These are phyloP conservation scores for Lasiosphaeria miniovina DNA, from an alignment of 495 filamentous ascomycete species.

Conservation along the genomic window DNA sequence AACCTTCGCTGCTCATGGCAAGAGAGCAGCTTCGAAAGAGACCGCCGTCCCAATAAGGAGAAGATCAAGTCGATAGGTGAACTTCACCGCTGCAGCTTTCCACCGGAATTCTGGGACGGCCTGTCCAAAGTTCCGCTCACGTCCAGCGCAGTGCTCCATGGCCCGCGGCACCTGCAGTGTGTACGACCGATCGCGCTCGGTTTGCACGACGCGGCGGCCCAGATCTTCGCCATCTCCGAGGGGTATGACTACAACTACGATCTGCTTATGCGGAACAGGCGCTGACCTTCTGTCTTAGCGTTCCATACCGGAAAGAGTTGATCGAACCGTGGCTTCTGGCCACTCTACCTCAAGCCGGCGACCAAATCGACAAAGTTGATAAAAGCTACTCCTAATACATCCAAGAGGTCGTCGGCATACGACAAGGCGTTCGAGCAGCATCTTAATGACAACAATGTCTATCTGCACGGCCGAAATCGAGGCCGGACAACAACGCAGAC, in stretches of 20 bases:
- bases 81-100: slow-evolving; percentile 16
- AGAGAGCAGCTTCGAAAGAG: slow-evolving; percentile 14
- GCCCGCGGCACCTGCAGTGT: slow-evolving; percentile 9
- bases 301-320: slow-evolving; percentile 5
- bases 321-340: background rate
- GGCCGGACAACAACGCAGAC: background rate
- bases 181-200: slow-evolving; percentile 12
- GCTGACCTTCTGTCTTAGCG: slow-evolving; percentile 11
- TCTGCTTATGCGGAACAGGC: slow-evolving; percentile 2
- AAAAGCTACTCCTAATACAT: background rate
- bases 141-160: slow-evolving; percentile 23
- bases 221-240: slow-evolving; percentile 23
- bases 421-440: slow-evolving; percentile 31
- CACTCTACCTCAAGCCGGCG: slow-evolving; percentile 11
- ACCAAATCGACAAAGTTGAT: slow-evolving; percentile 7
- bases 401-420: slow-evolving; percentile 23
- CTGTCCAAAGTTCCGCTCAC: slow-evolving; percentile 34
- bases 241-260: slow-evolving; percentile 8
- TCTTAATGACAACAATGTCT: slow-evolving; percentile 34
- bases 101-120: slow-evolving; percentile 31
- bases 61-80: slow-evolving; percentile 16
- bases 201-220: slow-evolving; percentile 20
- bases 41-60: slow-evolving; percentile 13
- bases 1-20: slow-evolving; percentile 12
- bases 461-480: slow-evolving; percentile 5